phyloP scores from a whole-genome alignment of 73 alveolate species.

The Breviolum minutum region DNA sequence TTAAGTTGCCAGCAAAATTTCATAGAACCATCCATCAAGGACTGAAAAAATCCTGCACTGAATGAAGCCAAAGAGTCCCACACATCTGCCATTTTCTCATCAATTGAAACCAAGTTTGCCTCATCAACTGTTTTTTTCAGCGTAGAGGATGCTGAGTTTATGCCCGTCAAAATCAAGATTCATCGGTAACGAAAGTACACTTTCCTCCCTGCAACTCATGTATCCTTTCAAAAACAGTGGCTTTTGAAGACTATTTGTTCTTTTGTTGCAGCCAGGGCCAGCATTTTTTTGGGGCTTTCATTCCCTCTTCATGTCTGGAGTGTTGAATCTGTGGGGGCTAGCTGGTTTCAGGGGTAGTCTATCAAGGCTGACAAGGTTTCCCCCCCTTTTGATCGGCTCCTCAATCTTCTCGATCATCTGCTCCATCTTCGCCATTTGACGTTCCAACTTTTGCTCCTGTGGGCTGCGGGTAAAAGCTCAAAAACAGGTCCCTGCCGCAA shows the following conservation, averaged over 20 bases:
- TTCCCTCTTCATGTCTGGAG: too few relatives aligned
- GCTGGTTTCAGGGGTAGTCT: too few relatives aligned
- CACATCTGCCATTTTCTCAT: slow-evolving; percentile 4
- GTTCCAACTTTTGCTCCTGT: not conserved
- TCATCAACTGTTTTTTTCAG: too few relatives aligned
- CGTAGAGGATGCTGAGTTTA: too few relatives aligned
- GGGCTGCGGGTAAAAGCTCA: not conserved
- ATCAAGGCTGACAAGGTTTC: not conserved
- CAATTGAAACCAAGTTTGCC: not conserved
- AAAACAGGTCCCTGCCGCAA: not conserved
- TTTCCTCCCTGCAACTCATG: too few relatives aligned
- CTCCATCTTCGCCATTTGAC: slow-evolving; percentile 29
- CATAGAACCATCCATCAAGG: not conserved
- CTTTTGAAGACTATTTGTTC: too few relatives aligned
- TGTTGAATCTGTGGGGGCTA: too few relatives aligned
- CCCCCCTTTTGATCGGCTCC: not conserved
- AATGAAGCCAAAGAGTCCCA: not conserved
- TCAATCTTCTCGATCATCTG: not conserved
- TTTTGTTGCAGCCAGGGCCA: too few relatives aligned
- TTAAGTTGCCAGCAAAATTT: not conserved
- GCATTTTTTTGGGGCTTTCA: too few relatives aligned
- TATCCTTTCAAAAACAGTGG: too few relatives aligned
- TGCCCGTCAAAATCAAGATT: too few relatives aligned
- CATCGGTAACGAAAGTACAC: too few relatives aligned
- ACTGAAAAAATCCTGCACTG: not conserved